Percentiles rank a stretch among this genome's conserved stretches.
Conservation (phyloP, 352 stramenopile species). For the Pythium pyrilobum region DNA sequence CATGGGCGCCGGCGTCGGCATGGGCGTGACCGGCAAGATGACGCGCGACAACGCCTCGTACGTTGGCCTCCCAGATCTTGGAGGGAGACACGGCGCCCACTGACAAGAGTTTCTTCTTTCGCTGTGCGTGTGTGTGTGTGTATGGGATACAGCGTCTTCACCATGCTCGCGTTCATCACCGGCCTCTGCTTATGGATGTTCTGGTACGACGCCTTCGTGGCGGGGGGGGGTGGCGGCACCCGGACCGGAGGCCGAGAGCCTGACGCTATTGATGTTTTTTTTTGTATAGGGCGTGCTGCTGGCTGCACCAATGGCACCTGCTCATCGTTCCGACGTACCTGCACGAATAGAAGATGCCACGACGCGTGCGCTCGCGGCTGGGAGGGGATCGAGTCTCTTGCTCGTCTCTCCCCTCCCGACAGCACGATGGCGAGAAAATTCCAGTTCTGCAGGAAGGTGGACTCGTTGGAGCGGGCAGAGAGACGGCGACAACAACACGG, state of each 20-base stretch:
- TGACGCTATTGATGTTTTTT: neutral
- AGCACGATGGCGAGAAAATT: too few relatives aligned
- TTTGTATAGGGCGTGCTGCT: slow-evolving; percentile 73
- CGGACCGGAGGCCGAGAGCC: too few relatives aligned
- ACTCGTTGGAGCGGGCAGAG: too few relatives aligned
- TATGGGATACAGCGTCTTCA: slow-evolving; percentile 77
- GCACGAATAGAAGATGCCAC: slow-evolving; percentile 56
- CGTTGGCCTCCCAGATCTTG: slow-evolving; percentile 9
- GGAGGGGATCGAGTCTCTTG: neutral
- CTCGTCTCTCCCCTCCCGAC: too few relatives aligned
- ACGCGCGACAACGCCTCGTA: slow-evolving; percentile 83
- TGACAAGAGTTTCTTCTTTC: neutral
- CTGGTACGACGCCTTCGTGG: slow-evolving; percentile 66
- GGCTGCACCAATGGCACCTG: slow-evolving; percentile 88
- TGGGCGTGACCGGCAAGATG: slow-evolving; percentile 81
- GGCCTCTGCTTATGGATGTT: slow-evolving; percentile 87
- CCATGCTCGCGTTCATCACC: slow-evolving; percentile 73
- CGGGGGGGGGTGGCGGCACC: too few relatives aligned
- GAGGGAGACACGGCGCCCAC: neutral
- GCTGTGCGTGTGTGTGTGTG: slow-evolving; percentile 3
- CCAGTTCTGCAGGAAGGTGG: too few relatives aligned
- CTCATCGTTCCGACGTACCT: slow-evolving; percentile 77
- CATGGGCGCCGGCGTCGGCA: slow-evolving; percentile 69
- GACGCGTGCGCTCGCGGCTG: too few relatives aligned
- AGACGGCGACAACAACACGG: too few relatives aligned